Base-by-base conservation (phyloP, 2,329 filamentous ascomycete species). In the Reticulascus tulasneorum region DNA sequence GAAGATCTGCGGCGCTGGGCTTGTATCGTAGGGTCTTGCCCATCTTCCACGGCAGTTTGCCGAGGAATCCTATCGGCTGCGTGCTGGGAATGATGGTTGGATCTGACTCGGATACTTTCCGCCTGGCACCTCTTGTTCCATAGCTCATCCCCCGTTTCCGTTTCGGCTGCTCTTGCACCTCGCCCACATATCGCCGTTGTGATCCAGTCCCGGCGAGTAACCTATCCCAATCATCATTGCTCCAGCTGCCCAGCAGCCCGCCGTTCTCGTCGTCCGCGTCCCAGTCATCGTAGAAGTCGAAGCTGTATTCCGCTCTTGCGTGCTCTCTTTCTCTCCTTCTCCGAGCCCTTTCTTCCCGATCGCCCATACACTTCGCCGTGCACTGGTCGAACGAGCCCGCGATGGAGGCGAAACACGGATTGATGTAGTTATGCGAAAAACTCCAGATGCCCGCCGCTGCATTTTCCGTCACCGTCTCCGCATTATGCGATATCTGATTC, bases 281-380 rank as follows among this genome's bases (percentile, higher is more conserved):
- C 91, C 91, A 97, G 61, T 96, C 91, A 61, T 96, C 91, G 66
- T 97, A 97, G 59, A 97, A 97, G 60, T 96, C 91, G 57, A 97
- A 97, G 53, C 79, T 90, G 51, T 85, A 78, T 62, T 96, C 90
- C 19, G 89, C 85, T 33, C 79, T 63, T 3, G 77, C 79, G 42
- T 66, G 62, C 15, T 75, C 73, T 28, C 84, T 76, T 51, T 88
- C 80, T 43, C 82, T 71, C 29, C 69, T 64, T 38, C 86, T 79
- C 20, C 86, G 79, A 31, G 79, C 67, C 40, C 85, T 80, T 55
- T 91, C 86, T 49, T 90, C 84, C 36, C 78, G 77, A 52, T 79
- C 79, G 35, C 86, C 84, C 23, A 81, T 62, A 47, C 87, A 87
- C 35, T 81, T 77, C 10, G 79, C 71, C 28, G 82, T 80, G 49